Base-by-base conservation (phyloP, 179 eudicot species). In the Heliamphora pulchella region DNA sequence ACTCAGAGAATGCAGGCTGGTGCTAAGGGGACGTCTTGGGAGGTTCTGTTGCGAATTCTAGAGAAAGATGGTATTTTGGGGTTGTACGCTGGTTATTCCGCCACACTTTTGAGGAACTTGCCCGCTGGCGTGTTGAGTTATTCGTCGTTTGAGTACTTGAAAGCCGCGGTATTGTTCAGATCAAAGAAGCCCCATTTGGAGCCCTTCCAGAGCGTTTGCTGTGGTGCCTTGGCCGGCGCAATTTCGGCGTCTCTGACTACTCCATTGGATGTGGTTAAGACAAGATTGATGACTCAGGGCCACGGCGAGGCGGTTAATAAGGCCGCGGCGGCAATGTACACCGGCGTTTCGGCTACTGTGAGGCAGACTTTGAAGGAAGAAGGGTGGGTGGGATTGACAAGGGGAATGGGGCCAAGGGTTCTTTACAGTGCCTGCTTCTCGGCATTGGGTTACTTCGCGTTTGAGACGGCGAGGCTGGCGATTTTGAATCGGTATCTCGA, bases 71-170 rank as follows among this genome's bases (percentile, higher is more conserved):
- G 97, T 1, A n/a, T 94, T 31, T 84, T 91, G 80, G 97, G 98
- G 50, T 82, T 94, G 78, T 93, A 94, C 79, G 91, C 97, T 2
- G 98, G 98, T 0, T 94, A 93, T 54, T 89, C 92, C 11, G 98
- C 98, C 47, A 94, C 97, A 68, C 82, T 94, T 91, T 79, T 93
- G 68, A 88, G 97, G 86, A 94, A 93, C 67, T 87, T 94, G 67
- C 96, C 98, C 15, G 93, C 98, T 78, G 98, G 98, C 20, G 98
- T 93, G 9, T 78, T 94, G 89, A 94, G 97, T 84, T 94, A 93
- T 82, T 93, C 98, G 0, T 91, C 93, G 0, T 94, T 94, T 54
- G 97, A 94, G 89, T 94, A 93, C 81, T 85, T 93, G 73, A 93
- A 94, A 87, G 84, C 98, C 62, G 96, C 91, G 5, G 89, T 91